A percentile compares a stretch with the other conserved stretches of the same genome.
Conservation (phyloP, 2,329 filamentous ascomycete species). For the Botrytis tulipae region DNA sequence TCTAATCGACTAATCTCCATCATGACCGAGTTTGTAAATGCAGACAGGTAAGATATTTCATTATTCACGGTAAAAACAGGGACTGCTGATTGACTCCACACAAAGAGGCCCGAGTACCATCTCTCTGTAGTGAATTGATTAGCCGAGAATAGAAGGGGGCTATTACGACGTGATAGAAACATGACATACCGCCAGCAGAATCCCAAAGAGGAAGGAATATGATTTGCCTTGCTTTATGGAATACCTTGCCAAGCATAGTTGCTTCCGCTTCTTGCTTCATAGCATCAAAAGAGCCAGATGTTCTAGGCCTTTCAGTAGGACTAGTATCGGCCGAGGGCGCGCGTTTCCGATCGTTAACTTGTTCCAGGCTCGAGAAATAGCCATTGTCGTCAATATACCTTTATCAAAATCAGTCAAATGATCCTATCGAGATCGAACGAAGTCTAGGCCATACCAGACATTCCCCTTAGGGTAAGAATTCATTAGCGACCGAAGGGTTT, state of each 20-base stretch:
- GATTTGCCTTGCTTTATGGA: slow-evolving; percentile 34
- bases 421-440: background rate
- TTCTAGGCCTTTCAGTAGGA: slow-evolving; percentile 22
- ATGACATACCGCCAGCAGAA: slow-evolving; percentile 30
- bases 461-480: slow-evolving; percentile 37
- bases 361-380: slow-evolving; percentile 36
- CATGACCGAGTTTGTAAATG: slow-evolving; percentile 39
- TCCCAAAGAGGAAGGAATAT: slow-evolving; percentile 38
- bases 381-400: slow-evolving; percentile 33
- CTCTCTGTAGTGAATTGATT: slow-evolving; percentile 23
- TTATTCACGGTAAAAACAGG: slow-evolving; percentile 34
- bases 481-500: slow-evolving; percentile 32
- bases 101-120: slow-evolving; percentile 35
- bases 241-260: slow-evolving; percentile 32
- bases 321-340: background rate
- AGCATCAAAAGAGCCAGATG: slow-evolving; percentile 20
- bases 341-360: slow-evolving; percentile 25
- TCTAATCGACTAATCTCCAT: slow-evolving; percentile 42
- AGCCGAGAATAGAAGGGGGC: background rate
- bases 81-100: slow-evolving; percentile 38
- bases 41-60: slow-evolving; percentile 39
- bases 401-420: background rate
- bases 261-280: slow-evolving; percentile 32
- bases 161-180: background rate
- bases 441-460: slow-evolving; percentile 30